Evolutionary conservation across 2,329 filamentous ascomycete genomes (phyloP), one percentile per base, ranked within the genome.

Genomic region (Fusarium tjaetaba): DNA sequence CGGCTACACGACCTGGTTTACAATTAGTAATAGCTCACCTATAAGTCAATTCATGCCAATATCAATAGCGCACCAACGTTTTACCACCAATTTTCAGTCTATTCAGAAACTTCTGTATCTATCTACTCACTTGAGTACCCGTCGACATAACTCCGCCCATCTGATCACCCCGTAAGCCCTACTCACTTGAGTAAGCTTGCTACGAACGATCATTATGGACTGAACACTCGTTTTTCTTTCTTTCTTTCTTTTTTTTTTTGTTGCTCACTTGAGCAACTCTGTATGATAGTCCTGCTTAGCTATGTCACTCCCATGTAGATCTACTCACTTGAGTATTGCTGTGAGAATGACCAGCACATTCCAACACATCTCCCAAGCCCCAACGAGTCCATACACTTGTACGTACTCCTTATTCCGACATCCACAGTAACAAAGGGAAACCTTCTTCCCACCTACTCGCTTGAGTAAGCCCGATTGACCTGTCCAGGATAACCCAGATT

Each of bases 231-330:
- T 8, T 46, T 9, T 18, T 36, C 18, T 16, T 34, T 15, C 4
- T 2, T 32, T n/a, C n/a, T n/a, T n/a, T n/a, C n/a, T 8, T 16
- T 36, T 15, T 16, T 34, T 15, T 16, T 36, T 36, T 9, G 5
- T 4, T 28, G 13, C 26, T 28, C 43, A 46, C 24, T 43, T 46
- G 26, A 46, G 43, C 13, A 22, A 8, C 8, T 15, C 13, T 11
- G 0, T 11, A 22, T 3, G 10, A 9, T 28, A 28, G 26, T 4
- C 3, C 0, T 46, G 5, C 26, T 22, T 5, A 28, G 26, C 20
- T 20, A 46, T 11, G 2, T 9, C 10, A 28, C 7, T 11, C 9
- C 13, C 18, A 22, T 1, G 9, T 22, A 4, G 4, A 15, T 11
- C 9, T 28, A 22, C 24, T 46, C 24, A 46, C 43, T 22, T 46